Conservation (phyloP, 2,329 filamentous ascomycete species). For the Cryoendolithus antarcticus region DNA sequence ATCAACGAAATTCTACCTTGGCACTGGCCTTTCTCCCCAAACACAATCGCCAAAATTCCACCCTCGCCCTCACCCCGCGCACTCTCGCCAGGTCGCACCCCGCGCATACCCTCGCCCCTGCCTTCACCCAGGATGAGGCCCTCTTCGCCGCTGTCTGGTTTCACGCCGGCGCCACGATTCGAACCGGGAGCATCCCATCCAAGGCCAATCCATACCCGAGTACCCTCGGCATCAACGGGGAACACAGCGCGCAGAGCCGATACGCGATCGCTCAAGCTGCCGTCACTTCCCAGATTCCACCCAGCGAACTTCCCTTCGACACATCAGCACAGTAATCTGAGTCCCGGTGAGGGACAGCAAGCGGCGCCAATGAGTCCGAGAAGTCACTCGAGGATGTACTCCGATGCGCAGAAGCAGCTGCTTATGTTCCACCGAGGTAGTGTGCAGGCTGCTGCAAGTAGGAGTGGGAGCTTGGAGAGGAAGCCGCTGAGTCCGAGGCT, state of each 20-base stretch:
- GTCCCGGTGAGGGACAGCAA: constrained; percentile 27
- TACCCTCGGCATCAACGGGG: constrained; percentile 3
- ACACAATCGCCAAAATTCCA: constrained; percentile 6
- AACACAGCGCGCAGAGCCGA: constrained; percentile 24
- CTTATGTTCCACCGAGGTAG: constrained; percentile 36
- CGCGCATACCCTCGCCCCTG: constrained; percentile 22
- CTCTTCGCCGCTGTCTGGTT: constrained; percentile 22
- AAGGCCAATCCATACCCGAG: constrained; percentile 15
- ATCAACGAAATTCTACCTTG: too few relatives aligned
- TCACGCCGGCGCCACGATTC: constrained; percentile 18
- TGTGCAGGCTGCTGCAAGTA: constrained; percentile 15
- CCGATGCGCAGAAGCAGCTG: constrained; percentile 37
- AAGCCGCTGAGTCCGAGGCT: constrained; percentile 38
- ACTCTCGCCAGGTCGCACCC: constrained; percentile 8
- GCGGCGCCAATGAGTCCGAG: constrained; percentile 33
- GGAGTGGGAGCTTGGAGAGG: constrained; percentile 9
- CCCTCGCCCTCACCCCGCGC: constrained; percentile 5
- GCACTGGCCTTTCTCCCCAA: too few relatives aligned
- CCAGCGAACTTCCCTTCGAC: constrained; percentile 37
- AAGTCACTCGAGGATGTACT: constrained; percentile 30
- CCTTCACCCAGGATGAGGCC: constrained; percentile 21
- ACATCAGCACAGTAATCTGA: constrained; percentile 26
- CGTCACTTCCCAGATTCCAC: constrained; percentile 40
- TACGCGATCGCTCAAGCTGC: constrained; percentile 30
- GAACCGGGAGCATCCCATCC: constrained; percentile 19